Evolutionary conservation across 148 eudicot species (phyloP).

Genomic region (Arctostaphylos glauca): DNA sequence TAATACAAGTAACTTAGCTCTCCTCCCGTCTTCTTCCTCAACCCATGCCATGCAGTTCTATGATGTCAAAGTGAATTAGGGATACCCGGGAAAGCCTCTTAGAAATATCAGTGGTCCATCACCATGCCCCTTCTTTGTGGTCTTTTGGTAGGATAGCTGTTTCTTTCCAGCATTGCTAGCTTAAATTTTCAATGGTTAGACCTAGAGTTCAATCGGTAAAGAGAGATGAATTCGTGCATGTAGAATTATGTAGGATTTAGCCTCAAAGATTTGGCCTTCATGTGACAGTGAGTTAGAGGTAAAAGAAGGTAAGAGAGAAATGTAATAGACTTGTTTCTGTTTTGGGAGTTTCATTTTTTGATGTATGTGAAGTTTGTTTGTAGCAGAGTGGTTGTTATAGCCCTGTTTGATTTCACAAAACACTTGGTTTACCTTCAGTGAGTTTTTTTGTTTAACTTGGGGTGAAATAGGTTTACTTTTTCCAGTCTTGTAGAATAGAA

Average conservation of each 20-base stretch:
- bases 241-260: neutral
- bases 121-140: neutral
- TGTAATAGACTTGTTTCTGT: constrained; percentile 9
- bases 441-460: neutral
- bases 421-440: neutral
- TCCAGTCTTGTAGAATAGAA: neutral
- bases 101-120: neutral
- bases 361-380: neutral
- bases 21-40: too few relatives aligned
- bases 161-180: neutral
- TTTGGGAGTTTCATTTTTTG: neutral
- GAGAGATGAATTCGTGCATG: neutral
- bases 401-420: neutral
- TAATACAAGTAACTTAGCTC: too few relatives aligned
- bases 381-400: neutral
- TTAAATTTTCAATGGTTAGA: too few relatives aligned
- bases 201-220: neutral
- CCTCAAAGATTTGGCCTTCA: constrained; percentile 7
- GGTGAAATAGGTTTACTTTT: neutral
- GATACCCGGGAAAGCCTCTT: too few relatives aligned
- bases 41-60: too few relatives aligned
- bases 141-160: neutral
- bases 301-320: neutral
- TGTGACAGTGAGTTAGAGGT: neutral
- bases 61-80: too few relatives aligned